These are phyloP conservation scores for Sphaerosporella brunnea DNA, from an alignment of 495 filamentous ascomycete species.

Conservation along the genomic window DNA sequence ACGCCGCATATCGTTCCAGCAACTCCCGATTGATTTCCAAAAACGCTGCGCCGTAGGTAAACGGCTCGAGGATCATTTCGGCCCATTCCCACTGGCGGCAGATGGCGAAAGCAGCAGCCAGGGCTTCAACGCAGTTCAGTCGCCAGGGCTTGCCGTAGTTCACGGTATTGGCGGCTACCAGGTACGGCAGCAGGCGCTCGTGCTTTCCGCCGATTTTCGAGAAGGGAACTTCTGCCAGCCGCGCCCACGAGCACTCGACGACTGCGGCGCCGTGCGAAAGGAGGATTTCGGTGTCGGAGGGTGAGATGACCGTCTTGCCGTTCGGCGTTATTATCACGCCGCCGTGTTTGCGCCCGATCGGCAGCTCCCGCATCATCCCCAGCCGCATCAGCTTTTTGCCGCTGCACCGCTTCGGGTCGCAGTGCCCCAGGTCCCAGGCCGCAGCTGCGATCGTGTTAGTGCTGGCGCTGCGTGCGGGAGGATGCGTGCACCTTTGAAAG, in stretches of 20 bases:
- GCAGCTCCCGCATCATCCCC: conserved; percentile 82
- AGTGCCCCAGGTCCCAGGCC: conserved; percentile 95
- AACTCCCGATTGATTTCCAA: conserved; percentile 71
- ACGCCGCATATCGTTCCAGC: conserved; percentile 69
- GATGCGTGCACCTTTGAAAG: conserved; percentile 20
- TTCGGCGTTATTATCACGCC: conserved; percentile 91
- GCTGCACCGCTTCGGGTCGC: conserved; percentile 91
- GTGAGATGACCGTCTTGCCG: conserved; percentile 65
- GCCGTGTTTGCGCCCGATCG: conserved; percentile 72
- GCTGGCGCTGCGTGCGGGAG: not conserved
- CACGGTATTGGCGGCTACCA: conserved; percentile 89
- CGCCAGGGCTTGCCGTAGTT: conserved; percentile 94
- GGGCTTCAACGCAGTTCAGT: conserved; percentile 85
- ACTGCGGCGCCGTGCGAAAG: conserved; percentile 86
- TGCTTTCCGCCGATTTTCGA: conserved; percentile 82
- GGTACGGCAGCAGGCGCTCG: conserved; percentile 81
- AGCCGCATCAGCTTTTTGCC: conserved; percentile 84
- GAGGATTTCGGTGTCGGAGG: conserved; percentile 60
- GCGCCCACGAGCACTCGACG: conserved; percentile 92
- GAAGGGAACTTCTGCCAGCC: conserved; percentile 82
- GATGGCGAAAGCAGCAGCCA: conserved; percentile 82
- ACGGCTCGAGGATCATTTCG: conserved; percentile 57
- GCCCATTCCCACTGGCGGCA: conserved; percentile 89
- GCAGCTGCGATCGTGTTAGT: conserved; percentile 49
- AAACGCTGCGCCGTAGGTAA: conserved; percentile 75